Evolutionary conservation across 148 eudicot genomes (phyloP).

Genomic region (Rhododendron simsii): DNA sequence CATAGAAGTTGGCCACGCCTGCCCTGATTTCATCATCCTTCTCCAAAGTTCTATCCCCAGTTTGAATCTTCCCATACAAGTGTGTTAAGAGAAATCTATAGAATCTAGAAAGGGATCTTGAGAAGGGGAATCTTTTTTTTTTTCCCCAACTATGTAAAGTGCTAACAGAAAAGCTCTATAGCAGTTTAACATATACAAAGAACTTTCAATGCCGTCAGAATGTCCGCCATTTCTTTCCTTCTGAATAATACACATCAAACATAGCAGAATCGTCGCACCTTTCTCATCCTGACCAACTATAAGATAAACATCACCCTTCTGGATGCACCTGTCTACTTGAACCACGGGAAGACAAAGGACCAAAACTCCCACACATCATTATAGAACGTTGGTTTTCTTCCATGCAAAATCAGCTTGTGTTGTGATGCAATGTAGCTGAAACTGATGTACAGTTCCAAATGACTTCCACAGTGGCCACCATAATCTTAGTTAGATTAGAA

Average conservation of each 20-base stretch:
- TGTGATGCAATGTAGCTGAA: not conserved
- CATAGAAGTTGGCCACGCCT: too few species aligned
- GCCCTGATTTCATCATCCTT: too few species aligned
- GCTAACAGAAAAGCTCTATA: not conserved
- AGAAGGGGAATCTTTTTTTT: not conserved
- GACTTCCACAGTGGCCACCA: not conserved
- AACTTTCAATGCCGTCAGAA: not conserved
- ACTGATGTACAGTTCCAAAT: not conserved
- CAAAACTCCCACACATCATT: not conserved
- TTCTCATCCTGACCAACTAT: not conserved
- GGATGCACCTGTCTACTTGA: not conserved
- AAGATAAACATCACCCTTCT: not conserved
- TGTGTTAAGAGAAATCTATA: not conserved
- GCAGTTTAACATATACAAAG: not conserved
- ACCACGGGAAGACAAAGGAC: not conserved
- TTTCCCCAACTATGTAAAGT: not conserved
- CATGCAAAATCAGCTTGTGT: not conserved
- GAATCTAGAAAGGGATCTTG: not conserved
- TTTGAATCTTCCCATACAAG: too few species aligned
- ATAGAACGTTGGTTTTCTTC: not conserved
- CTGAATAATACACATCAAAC: not conserved
- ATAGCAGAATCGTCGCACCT: not conserved
- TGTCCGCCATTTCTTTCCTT: not conserved
- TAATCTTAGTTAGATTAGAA: not conserved
- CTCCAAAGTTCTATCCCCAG: too few species aligned